Percentiles rank a stretch among this genome's conserved stretches.
Evolutionary conservation across 176 grass and related monocot genomes (phyloP).

Genomic region (Bonia amplexicaulis): DNA sequence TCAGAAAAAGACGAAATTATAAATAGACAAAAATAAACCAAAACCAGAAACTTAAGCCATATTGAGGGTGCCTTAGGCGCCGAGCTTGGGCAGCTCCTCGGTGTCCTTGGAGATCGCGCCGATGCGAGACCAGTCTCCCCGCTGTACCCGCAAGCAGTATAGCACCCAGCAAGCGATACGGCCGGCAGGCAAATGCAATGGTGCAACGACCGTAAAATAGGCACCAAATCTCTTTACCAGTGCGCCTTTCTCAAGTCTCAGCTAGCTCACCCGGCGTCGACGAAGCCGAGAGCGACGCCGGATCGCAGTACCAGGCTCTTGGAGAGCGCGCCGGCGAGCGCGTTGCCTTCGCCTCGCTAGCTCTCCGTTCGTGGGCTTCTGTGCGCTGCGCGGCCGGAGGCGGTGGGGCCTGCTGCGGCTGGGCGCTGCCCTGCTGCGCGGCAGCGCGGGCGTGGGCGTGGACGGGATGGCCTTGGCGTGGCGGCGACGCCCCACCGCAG

Average conservation of each 20-base stretch:
- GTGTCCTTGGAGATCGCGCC: slow-evolving; percentile 71
- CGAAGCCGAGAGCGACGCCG: slow-evolving; percentile 70
- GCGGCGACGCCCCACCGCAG: neutral
- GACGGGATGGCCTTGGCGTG: neutral
- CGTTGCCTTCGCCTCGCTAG: neutral
- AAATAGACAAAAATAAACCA: too few relatives aligned
- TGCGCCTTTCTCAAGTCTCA: neutral
- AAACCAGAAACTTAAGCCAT: too few relatives aligned
- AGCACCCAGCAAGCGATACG: neutral
- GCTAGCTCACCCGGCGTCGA: slow-evolving; percentile 78
- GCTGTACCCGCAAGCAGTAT: slow-evolving; percentile 53
- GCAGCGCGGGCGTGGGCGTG: neutral
- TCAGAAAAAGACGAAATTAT: too few relatives aligned
- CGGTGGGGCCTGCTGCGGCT: neutral
- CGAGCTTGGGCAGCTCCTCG: slow-evolving; percentile 69
- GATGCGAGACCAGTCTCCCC: slow-evolving; percentile 92
- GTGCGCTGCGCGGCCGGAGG: slow-evolving; percentile 1
- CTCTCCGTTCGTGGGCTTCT: neutral
- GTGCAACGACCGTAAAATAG: neutral
- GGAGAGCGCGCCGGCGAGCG: slow-evolving; percentile 7
- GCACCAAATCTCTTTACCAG: neutral
- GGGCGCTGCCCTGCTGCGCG: neutral
- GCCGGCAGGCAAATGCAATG: neutral
- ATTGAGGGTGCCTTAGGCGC: too few relatives aligned
- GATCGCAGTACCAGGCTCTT: slow-evolving; percentile 36